A percentile compares a stretch with the other conserved stretches of the same genome.
phyloP scores from a whole-genome alignment of 164 flowering plant species.

The Stephania japonica region DNA sequence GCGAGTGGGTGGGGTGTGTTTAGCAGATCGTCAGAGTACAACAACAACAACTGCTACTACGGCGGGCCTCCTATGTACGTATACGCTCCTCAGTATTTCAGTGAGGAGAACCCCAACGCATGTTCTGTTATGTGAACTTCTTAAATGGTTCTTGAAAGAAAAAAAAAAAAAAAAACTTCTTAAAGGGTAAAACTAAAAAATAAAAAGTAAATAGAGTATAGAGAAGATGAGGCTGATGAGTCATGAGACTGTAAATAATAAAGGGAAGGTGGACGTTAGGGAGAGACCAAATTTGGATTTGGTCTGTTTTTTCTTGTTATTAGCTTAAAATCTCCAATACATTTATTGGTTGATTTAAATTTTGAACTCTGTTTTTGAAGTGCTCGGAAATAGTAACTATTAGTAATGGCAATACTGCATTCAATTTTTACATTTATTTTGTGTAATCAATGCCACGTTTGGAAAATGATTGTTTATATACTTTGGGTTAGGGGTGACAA shows the following conservation, averaged over 20 bases:
- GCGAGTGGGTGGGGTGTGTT: too few relatives aligned
- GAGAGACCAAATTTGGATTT: neutral
- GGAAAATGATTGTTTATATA: too few relatives aligned
- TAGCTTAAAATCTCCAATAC: neutral
- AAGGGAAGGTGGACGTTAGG: neutral
- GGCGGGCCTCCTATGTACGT: neutral
- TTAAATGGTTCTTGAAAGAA: too few relatives aligned
- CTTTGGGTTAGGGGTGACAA: too few relatives aligned
- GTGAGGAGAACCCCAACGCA: conserved; percentile 7
- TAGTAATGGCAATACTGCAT: neutral
- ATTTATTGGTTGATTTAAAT: neutral
- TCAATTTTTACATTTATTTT: too few relatives aligned
- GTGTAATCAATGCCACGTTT: too few relatives aligned
- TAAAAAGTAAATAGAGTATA: neutral
- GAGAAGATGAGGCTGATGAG: too few relatives aligned
- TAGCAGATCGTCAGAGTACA: conserved; percentile 18
- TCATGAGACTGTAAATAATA: neutral
- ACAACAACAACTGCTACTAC: neutral
- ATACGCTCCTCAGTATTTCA: conserved; percentile 5
- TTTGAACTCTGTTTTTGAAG: neutral
- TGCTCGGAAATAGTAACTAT: neutral
- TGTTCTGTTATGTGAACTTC: conserved; percentile 5
- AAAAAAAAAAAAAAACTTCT: too few relatives aligned
- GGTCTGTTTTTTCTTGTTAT: neutral
- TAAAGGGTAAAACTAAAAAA: neutral